phyloP scores from a whole-genome alignment of 2,329 filamentous ascomycete genomes.

The Trichophyton benhamiae region DNA sequence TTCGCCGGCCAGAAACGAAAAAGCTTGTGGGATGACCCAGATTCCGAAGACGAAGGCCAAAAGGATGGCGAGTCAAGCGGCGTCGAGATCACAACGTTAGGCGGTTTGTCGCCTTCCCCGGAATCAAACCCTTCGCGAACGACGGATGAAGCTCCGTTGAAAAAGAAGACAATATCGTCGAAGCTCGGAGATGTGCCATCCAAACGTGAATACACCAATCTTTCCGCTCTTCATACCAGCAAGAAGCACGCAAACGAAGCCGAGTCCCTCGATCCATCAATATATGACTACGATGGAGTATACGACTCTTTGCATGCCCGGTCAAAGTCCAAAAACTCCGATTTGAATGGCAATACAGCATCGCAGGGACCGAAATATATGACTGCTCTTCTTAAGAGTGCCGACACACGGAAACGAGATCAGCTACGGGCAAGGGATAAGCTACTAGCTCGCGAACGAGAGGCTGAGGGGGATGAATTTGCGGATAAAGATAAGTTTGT shows the following conservation, averaged over 20 bases:
- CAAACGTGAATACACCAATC: constrained; percentile 27
- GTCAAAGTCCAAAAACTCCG: constrained; percentile 18
- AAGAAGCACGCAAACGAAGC: constrained; percentile 34
- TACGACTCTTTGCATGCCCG: constrained; percentile 39
- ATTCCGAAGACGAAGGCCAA: constrained; percentile 21
- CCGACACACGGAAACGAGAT: constrained; percentile 51
- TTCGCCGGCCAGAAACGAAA: constrained; percentile 35
- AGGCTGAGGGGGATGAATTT: constrained; percentile 54
- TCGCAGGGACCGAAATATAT: constrained; percentile 46
- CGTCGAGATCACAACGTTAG: constrained; percentile 29
- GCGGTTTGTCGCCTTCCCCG: constrained; percentile 19
- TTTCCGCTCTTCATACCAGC: constrained; percentile 36
- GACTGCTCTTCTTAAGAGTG: constrained; percentile 45
- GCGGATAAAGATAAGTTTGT: constrained; percentile 57
- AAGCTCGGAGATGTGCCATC: constrained; percentile 8
- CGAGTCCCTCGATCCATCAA: constrained; percentile 33
- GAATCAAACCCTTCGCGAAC: neutral
- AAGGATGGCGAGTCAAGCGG: constrained; percentile 6
- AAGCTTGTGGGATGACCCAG: constrained; percentile 35
- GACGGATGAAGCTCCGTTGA: neutral
- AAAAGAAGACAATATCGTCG: neutral
- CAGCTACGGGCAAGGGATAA: constrained; percentile 51
- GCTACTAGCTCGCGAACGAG: constrained; percentile 47
- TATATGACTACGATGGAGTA: constrained; percentile 40
- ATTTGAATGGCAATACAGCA: constrained; percentile 12